phyloP scores from a whole-genome alignment of 768 basidiomycete genomes.

The Panaeolus cyanescens region DNA sequence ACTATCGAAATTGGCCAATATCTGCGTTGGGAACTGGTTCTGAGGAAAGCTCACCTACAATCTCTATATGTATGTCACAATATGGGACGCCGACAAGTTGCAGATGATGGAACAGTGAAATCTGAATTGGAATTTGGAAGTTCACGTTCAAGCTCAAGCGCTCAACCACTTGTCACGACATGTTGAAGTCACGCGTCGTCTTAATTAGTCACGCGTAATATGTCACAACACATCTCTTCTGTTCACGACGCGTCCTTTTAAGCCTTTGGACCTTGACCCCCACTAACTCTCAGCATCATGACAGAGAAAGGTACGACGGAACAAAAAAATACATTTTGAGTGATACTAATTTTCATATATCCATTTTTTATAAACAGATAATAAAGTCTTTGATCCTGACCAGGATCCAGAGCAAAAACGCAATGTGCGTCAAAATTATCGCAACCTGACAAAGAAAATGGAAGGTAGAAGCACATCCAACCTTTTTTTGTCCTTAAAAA shows the following conservation, averaged over 20 bases:
- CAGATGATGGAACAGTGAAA: no score
- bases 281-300: not conserved
- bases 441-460: conserved; percentile 60
- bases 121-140: no score
- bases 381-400: conserved; percentile 75
- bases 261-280: not conserved
- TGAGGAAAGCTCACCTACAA: no score
- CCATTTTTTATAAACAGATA: not conserved
- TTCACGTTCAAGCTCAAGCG: no score
- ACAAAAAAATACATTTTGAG: not conserved
- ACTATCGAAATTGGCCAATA: no score
- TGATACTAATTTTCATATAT: not conserved
- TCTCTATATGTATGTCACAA: no score
- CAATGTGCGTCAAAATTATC: conserved; percentile 71
- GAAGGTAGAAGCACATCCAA: conserved; percentile 70
- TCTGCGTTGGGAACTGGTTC: no score
- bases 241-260: not conserved
- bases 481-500: not conserved
- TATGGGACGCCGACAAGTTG: no score
- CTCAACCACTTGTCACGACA: no score
- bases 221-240: not conserved
- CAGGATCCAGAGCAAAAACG: conserved; percentile 84
- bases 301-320: not conserved
- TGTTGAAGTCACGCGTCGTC: not conserved
- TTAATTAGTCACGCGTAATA: not conserved